A percentile compares a stretch with the other conserved stretches of the same genome.
Conservation (phyloP, 495 filamentous ascomycete species). For the Astrocystis sublimbata region DNA sequence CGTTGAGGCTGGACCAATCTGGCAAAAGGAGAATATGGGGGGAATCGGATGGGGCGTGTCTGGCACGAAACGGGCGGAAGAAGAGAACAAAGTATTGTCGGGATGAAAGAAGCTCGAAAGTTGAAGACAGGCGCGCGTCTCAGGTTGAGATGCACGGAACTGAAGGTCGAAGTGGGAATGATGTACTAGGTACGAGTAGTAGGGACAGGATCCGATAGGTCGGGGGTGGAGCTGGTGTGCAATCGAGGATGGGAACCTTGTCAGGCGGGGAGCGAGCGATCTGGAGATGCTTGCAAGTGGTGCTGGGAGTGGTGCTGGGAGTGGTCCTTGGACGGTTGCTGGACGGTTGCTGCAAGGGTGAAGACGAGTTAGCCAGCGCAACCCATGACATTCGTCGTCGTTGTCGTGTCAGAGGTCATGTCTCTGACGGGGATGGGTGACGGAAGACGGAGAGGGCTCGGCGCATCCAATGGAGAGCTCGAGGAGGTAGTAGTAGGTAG, state of each 20-base stretch:
- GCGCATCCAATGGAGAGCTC: no score
- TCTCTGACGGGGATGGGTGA: not conserved
- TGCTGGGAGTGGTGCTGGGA: no score
- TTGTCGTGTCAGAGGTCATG: no score
- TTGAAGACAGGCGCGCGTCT: conserved; percentile 26
- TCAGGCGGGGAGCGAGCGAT: conserved; percentile 35
- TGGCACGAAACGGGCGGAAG: conserved; percentile 27
- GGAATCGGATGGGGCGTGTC: conserved; percentile 13
- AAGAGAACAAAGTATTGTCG: conserved; percentile 19
- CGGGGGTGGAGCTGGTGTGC: conserved; percentile 33
- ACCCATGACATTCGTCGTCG: conserved; percentile 1
- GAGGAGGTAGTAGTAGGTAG: not conserved
- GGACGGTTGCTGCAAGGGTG: conserved; percentile 5
- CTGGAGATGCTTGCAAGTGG: conserved; percentile 37
- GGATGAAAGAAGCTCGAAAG: conserved; percentile 23
- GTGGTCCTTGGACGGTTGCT: no score
- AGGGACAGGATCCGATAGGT: conserved; percentile 40
- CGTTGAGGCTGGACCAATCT: conserved; percentile 20
- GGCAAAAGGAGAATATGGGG: conserved; percentile 20
- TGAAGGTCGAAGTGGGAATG: conserved; percentile 38
- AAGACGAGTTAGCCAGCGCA: conserved; percentile 11
- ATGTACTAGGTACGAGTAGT: conserved; percentile 35
- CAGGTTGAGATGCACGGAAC: conserved; percentile 22
- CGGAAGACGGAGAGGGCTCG: not conserved
- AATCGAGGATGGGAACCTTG: conserved; percentile 33